Evolutionary conservation across 371 early-diverging fungal species (phyloP), one percentile per base, ranked within the genome.

Genomic region (Smittium culicis): DNA sequence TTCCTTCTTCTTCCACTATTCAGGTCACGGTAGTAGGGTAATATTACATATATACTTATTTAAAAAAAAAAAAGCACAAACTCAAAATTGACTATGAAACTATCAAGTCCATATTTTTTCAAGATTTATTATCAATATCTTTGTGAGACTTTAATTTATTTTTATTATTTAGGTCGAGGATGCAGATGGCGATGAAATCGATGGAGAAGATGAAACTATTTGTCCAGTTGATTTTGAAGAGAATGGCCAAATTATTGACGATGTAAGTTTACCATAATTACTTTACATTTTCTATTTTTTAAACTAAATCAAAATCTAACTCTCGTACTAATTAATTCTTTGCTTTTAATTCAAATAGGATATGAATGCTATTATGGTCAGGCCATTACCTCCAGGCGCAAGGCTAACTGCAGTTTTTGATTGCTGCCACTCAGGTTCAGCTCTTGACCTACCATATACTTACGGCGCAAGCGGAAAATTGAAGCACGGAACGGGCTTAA

Each of bases 61-160:
- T n/a, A n/a, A n/a, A n/a, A n/a, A n/a, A n/a, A n/a, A n/a, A n/a
- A n/a, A n/a, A n/a, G n/a, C n/a, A n/a, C n/a, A n/a, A n/a, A n/a
- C n/a, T n/a, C n/a, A n/a, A n/a, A n/a, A n/a, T n/a, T n/a, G n/a
- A n/a, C n/a, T n/a, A n/a, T n/a, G n/a, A n/a, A n/a, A n/a, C n/a
- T n/a, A n/a, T n/a, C n/a, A n/a, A n/a, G n/a, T n/a, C n/a, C n/a
- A n/a, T n/a, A n/a, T n/a, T n/a, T n/a, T n/a, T n/a, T 45, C 45
- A 45, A 20, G 45, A 5, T 45, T 45, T 20, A 11, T 45, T 20
- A 87, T 92, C 71, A 96, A 96, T 73, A 86, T 88, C 71, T 88
- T 87, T 77, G 86, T 92, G 70, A 85, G 93, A 77, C 93, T 93
- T 72, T 97, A 81, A 75, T 88, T 87, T 69, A 96, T 96, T 8